Evolutionary conservation across 306 rosid species (phyloP).

Genomic region (Quercus suber): DNA sequence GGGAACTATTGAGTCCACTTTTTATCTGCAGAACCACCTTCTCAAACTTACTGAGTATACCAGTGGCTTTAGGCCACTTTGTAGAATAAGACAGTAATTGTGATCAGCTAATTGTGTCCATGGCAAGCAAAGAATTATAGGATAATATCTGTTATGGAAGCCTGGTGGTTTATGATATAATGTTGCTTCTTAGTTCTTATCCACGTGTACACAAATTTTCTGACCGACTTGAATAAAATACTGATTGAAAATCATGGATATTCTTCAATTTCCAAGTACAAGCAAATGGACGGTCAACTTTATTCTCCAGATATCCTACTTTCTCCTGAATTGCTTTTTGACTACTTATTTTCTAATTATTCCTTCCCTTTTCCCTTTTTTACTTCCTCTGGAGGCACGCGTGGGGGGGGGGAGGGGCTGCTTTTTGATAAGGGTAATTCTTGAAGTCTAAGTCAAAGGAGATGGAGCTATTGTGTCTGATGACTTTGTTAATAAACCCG

Average conservation of each 20-base stretch:
- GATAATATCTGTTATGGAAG: no score
- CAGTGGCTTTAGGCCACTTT: not conserved
- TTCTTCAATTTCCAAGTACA: constrained; percentile 33
- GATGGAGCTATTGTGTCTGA: no score
- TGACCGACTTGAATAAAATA: not conserved
- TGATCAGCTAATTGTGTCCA: not conserved
- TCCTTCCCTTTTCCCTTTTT: constrained; percentile 18
- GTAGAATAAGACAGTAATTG: not conserved
- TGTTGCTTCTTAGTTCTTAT: not conserved
- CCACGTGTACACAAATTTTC: no score
- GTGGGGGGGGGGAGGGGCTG: not conserved
- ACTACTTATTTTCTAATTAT: constrained; percentile 20
- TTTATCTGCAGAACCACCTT: not conserved
- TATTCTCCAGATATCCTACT: constrained; percentile 46
- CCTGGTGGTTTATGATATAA: not conserved
- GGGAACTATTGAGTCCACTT: not conserved
- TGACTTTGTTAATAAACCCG: no score
- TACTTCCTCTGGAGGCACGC: not conserved
- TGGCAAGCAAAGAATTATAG: no score
- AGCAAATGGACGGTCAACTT: constrained; percentile 42
- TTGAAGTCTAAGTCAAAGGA: no score
- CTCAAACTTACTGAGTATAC: not conserved
- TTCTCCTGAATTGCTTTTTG: constrained; percentile 31
- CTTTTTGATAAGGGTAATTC: no score
- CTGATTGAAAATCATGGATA: constrained; percentile 17